Evolutionary conservation across 768 basidiomycete species (phyloP).

Genomic region (Psilocybe tampanensis): DNA sequence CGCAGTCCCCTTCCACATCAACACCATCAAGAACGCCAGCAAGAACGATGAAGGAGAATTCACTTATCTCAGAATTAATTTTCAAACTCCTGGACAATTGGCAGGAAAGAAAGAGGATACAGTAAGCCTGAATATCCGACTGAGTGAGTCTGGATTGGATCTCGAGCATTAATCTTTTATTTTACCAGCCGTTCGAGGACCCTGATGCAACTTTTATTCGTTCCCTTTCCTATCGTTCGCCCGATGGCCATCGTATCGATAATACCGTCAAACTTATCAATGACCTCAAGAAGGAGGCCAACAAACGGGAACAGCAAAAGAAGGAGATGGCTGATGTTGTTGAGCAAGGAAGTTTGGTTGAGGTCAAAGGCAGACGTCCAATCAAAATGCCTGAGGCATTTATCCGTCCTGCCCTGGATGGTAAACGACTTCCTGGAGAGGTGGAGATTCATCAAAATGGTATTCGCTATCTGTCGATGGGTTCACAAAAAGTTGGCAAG

Average conservation of each 20-base stretch:
- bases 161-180: not conserved
- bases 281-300: constrained; percentile 94
- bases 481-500: constrained; percentile 89
- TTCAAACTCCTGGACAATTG: constrained; percentile 97
- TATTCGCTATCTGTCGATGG: constrained; percentile 87
- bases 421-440: constrained; percentile 95
- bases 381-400: constrained; percentile 89
- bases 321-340: constrained; percentile 98
- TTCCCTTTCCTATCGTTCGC: constrained; percentile 90
- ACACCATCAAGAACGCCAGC: constrained; percentile 96
- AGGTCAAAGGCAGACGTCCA: constrained; percentile 87
- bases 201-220: constrained; percentile 96
- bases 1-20: constrained; percentile 97
- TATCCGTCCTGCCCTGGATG: constrained; percentile 91
- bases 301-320: constrained; percentile 96
- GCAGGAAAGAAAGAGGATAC: constrained; percentile 99
- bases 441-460: constrained; percentile 99
- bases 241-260: constrained; percentile 88
- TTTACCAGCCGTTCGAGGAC: constrained; percentile 86
- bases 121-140: constrained; percentile 39
- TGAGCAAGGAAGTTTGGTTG: constrained; percentile 88
- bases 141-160: not conserved
- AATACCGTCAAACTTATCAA: constrained; percentile 90
- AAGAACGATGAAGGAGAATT: constrained; percentile 97
- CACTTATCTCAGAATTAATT: constrained; percentile 94